phyloP scores from a whole-genome alignment of 1,284 basidiomycete genomes.

The Coniophora puteana region DNA sequence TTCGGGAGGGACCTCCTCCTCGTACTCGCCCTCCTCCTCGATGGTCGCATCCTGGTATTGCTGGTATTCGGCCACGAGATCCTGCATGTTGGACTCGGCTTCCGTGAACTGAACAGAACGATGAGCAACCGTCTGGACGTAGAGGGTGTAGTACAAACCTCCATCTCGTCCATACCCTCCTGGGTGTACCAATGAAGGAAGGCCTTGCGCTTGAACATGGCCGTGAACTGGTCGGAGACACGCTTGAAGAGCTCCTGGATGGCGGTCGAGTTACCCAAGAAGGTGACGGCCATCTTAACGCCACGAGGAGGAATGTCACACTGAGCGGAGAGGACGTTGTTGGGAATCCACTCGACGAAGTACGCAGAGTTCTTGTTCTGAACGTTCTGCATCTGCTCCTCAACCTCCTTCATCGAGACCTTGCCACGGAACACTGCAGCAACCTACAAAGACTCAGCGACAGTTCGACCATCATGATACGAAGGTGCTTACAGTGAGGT shows the following conservation, averaged over 20 bases:
- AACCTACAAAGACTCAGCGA: conserved; percentile 46
- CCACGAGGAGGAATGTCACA: conserved; percentile 94
- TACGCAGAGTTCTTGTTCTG: conserved; percentile 97
- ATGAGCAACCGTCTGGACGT: background rate
- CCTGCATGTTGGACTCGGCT: conserved; percentile 96
- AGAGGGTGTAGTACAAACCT: conserved; percentile 43
- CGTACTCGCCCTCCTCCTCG: conserved; percentile 81
- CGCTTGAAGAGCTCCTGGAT: conserved; percentile 99
- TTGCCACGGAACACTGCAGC: conserved; percentile 98
- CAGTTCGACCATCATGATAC: background rate
- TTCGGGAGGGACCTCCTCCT: conserved; percentile 62
- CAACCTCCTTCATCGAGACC: conserved; percentile 98
- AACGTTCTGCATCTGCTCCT: conserved; percentile 97
- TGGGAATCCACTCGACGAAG: conserved; percentile 99
- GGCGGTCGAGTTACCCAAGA: conserved; percentile 96
- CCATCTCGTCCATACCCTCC: conserved; percentile 99
- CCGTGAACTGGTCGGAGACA: conserved; percentile 95
- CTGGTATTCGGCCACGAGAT: conserved; percentile 91
- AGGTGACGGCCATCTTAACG: conserved; percentile 94
- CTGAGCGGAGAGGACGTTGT: conserved; percentile 95
- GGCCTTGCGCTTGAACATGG: conserved; percentile 99
- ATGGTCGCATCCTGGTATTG: conserved; percentile 96
- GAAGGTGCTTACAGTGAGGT: conserved; percentile 67
- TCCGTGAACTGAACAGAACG: conserved; percentile 71
- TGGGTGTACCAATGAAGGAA: conserved; percentile 99